phyloP scores from a whole-genome alignment of 2,329 filamentous ascomycete species.

The Aspergillus latus region DNA sequence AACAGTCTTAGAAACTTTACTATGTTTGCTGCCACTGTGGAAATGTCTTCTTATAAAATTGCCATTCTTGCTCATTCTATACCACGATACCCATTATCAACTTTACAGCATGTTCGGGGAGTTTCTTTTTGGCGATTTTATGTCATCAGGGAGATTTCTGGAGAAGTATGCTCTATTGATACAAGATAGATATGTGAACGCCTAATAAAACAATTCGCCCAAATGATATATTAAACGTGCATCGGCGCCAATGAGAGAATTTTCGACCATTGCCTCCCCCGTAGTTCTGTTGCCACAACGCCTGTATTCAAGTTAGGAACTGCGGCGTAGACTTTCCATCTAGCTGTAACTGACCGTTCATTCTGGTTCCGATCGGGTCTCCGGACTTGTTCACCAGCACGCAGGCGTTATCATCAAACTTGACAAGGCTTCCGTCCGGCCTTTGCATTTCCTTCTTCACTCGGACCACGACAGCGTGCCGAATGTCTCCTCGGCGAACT shows the following conservation, averaged over 20 bases:
- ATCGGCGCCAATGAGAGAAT: slow-evolving; percentile 92
- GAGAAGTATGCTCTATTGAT: slow-evolving; percentile 30
- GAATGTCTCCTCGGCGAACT: slow-evolving; percentile 92
- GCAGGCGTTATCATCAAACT: slow-evolving; percentile 97
- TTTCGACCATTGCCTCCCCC: slow-evolving; percentile 96
- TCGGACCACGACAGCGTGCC: slow-evolving; percentile 92
- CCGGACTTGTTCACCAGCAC: slow-evolving; percentile 96
- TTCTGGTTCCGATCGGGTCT: slow-evolving; percentile 87
- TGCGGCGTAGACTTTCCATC: background rate
- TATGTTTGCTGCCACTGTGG: slow-evolving; percentile 94
- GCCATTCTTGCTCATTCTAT: slow-evolving; percentile 7
- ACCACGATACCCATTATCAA: slow-evolving; percentile 19
- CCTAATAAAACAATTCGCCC: slow-evolving; percentile 27
- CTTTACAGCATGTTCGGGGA: slow-evolving; percentile 23
- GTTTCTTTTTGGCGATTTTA: slow-evolving; percentile 21
- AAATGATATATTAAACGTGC: slow-evolving; percentile 59
- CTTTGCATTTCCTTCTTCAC: slow-evolving; percentile 85
- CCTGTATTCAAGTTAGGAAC: slow-evolving; percentile 49
- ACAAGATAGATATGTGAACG: slow-evolving; percentile 27
- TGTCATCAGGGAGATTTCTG: slow-evolving; percentile 1
- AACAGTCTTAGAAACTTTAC: slow-evolving; percentile 71
- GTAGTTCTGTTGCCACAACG: slow-evolving; percentile 84
- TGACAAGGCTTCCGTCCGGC: slow-evolving; percentile 82
- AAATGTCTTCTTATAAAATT: slow-evolving; percentile 65
- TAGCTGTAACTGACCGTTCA: slow-evolving; percentile 63